A percentile compares a stretch with the other conserved stretches of the same genome.
phyloP scores from a whole-genome alignment of 495 filamentous ascomycete genomes.

The Articulospora tetracladia region DNA sequence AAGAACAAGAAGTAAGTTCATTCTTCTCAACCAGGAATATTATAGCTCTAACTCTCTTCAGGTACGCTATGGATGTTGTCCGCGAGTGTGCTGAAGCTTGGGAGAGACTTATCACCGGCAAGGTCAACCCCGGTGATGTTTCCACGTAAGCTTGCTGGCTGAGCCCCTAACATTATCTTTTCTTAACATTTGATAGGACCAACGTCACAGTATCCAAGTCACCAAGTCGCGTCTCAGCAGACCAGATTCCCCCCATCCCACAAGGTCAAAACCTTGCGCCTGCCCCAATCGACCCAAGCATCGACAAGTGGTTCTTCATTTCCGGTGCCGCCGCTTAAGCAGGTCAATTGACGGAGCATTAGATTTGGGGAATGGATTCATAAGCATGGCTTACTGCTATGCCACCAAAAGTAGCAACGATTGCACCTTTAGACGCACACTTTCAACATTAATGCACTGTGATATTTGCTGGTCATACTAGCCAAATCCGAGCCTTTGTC shows the following conservation, averaged over 20 bases:
- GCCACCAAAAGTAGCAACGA: slow-evolving; percentile 14
- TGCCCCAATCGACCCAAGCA: slow-evolving; percentile 89
- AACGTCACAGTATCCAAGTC: slow-evolving; percentile 75
- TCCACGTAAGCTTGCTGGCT: slow-evolving; percentile 64
- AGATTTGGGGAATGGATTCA: neutral
- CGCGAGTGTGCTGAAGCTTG: slow-evolving; percentile 95
- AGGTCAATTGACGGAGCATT: neutral
- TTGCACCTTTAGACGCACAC: neutral
- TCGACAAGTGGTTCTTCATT: slow-evolving; percentile 99
- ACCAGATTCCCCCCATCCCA: slow-evolving; percentile 68
- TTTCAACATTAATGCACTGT: neutral
- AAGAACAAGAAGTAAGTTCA: slow-evolving; percentile 90
- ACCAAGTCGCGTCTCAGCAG: slow-evolving; percentile 55
- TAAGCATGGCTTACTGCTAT: slow-evolving; percentile 7
- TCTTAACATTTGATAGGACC: slow-evolving; percentile 52
- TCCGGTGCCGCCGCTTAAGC: slow-evolving; percentile 87
- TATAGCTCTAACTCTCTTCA: slow-evolving; percentile 32
- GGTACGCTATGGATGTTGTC: slow-evolving; percentile 90
- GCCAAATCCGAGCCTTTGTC: no score
- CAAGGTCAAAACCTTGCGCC: slow-evolving; percentile 71
- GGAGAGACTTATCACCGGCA: slow-evolving; percentile 91
- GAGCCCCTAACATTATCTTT: neutral
- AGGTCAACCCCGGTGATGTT: slow-evolving; percentile 70
- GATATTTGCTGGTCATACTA: neutral
- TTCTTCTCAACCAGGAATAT: neutral